Evolutionary conservation across 2,329 filamentous ascomycete species (phyloP), one percentile per base, ranked within the genome.

Genomic region (Hypoxylon sp.): DNA sequence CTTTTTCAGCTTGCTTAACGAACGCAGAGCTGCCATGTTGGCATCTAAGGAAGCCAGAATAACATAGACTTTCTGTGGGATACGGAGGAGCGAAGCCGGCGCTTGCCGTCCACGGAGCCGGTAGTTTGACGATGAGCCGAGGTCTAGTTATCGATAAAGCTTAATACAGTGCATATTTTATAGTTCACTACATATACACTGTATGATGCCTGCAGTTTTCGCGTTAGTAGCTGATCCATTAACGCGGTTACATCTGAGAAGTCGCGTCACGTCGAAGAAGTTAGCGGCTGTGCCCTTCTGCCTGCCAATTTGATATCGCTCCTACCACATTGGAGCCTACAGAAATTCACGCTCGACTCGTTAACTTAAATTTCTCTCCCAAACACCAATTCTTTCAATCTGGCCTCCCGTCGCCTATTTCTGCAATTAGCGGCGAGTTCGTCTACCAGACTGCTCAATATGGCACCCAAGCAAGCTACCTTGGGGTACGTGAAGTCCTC

Each of bases 401-500:
- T 68, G 65, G 63, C 65, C 60, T 55, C 55, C 12, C 62, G 55
- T 63, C 60, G 50, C 20, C 44, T 62, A 26, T 21, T 62, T 30
- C 12, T 60, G 20, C 43, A 54, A 36, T 35, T 66, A 48, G 59
- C 60, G 53, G 62, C 65, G 46, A 62, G 43, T 31, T 63, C 60
- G 49, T 59, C 62, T 12, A 51, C 44, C 13, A 60, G 62, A 55
- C 44, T 65, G 12, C 44, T 62, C 61, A 59, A 44, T 26, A 70
- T 69, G 67, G 54, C 67, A 40, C 66, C 67, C 42, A 70, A 69
- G 49, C 68, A 70, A 63, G 60, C 65, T 45, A 69, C 66, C 13
- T 59, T 70, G 59, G 68, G 68, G 68, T 70, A 70, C 57, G 68
- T 69, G 51, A 68, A 55, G 50, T 63, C 67, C 43, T 67, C 66